phyloP scores from a whole-genome alignment of 2,329 filamentous ascomycete genomes.

The Claviceps spartinae region DNA sequence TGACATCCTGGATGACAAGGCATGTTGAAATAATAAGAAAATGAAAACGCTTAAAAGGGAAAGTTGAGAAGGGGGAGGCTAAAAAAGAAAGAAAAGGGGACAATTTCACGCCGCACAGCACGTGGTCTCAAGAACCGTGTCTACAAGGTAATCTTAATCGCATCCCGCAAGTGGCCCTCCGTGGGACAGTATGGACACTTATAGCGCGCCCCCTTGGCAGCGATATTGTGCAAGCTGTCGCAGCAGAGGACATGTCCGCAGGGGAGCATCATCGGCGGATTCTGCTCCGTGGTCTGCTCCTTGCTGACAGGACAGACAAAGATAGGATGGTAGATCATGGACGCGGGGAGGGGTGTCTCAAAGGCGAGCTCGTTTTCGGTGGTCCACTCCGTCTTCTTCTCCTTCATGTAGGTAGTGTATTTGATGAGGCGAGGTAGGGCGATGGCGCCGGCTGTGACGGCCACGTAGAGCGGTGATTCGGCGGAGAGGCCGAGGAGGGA shows the following conservation, averaged over 20 bases:
- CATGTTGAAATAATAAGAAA: background rate
- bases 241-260: constrained; percentile 89
- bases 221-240: constrained; percentile 67
- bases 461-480: constrained; percentile 84
- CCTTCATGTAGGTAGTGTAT: constrained; percentile 72
- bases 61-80: background rate
- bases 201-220: constrained; percentile 65
- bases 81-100: background rate
- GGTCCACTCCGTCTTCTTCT: constrained; percentile 90
- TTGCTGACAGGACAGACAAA: constrained; percentile 97
- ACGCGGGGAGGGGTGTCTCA: constrained; percentile 45
- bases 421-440: constrained; percentile 83
- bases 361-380: constrained; percentile 81
- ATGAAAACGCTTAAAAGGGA: background rate
- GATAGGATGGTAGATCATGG: constrained; percentile 77
- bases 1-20: background rate
- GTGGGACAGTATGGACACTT: constrained; percentile 94
- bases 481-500: constrained; percentile 78
- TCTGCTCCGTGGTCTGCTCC: constrained; percentile 83
- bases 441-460: constrained; percentile 82
- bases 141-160: constrained; percentile 55
- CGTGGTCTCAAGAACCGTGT: too few species aligned
- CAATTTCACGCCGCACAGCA: background rate
- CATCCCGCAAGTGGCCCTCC: constrained; percentile 67
- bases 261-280: constrained; percentile 92